Conservation (phyloP, 2,329 filamentous ascomycete species). For the Monilinia fructigena region DNA sequence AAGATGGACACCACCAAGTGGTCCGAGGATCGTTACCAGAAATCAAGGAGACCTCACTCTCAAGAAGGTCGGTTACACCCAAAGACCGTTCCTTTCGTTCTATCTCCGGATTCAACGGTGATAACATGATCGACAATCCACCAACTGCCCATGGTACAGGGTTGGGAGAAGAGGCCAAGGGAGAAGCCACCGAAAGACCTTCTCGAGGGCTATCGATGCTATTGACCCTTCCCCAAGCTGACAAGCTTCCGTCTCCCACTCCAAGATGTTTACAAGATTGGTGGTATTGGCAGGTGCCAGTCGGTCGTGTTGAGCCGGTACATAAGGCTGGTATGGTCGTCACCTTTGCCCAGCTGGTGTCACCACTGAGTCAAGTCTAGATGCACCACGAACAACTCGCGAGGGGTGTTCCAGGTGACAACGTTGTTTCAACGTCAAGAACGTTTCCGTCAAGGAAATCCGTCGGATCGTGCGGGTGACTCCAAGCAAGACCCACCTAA, state of each 20-base stretch:
- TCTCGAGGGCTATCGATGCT: slow-evolving; percentile 94
- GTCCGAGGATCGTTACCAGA: slow-evolving; percentile 95
- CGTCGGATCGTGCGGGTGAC: slow-evolving; percentile 98
- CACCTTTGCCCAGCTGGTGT: slow-evolving; percentile 97
- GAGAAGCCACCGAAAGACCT: slow-evolving; percentile 84
- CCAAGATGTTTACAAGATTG: slow-evolving; percentile 99
- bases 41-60: slow-evolving; percentile 99
- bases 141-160: slow-evolving; percentile 99
- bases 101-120: slow-evolving; percentile 99
- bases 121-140: slow-evolving; percentile 96
- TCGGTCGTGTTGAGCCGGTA: slow-evolving; percentile 99
- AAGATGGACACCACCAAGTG: slow-evolving; percentile 99
- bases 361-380: slow-evolving; percentile 99
- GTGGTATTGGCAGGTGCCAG: slow-evolving; percentile 99
- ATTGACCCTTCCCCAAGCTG: slow-evolving; percentile 89
- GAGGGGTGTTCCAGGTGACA: slow-evolving; percentile 98
- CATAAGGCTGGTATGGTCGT: slow-evolving; percentile 92
- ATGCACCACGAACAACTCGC: slow-evolving; percentile 99
- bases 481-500: slow-evolving; percentile 98
- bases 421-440: slow-evolving; percentile 99
- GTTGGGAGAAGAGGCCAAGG: slow-evolving; percentile 98
- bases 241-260: slow-evolving; percentile 99
- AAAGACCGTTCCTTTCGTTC: slow-evolving; percentile 97
- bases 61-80: slow-evolving; percentile 99
- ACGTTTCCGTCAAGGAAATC: slow-evolving; percentile 99